Conservation (phyloP, 1,284 basidiomycete species). For the Caloboletus firmus region DNA sequence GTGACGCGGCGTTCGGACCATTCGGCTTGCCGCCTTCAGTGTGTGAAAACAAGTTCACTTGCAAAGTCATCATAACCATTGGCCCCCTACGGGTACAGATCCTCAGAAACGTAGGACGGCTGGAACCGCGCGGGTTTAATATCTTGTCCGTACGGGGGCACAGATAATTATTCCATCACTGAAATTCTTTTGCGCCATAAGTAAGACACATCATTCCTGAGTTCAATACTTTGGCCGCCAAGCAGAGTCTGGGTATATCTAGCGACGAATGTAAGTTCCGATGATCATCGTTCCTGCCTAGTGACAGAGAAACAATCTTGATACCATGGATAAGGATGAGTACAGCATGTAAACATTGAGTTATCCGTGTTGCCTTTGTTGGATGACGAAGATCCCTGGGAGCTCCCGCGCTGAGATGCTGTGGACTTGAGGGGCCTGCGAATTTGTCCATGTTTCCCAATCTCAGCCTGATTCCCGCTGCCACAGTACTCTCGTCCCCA, state of each 20-base stretch:
- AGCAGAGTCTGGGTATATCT: too few relatives aligned
- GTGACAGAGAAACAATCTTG: not conserved
- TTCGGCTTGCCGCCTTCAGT: not conserved
- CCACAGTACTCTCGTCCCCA: not conserved
- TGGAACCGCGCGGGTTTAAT: not conserved
- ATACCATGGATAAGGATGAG: not conserved
- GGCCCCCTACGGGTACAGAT: not conserved
- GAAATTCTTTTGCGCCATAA: not conserved
- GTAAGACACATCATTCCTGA: not conserved
- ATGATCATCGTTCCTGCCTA: not conserved
- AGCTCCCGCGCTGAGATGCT: conserved; percentile 11
- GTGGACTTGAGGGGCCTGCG: not conserved
- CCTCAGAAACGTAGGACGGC: not conserved
- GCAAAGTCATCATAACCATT: not conserved
- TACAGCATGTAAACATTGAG: too few relatives aligned
- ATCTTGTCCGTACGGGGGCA: not conserved
- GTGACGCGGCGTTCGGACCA: not conserved
- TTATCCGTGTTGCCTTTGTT: conserved; percentile 12
- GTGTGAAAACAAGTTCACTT: not conserved
- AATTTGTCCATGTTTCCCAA: not conserved
- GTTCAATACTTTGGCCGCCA: too few relatives aligned
- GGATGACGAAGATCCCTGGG: conserved; percentile 9
- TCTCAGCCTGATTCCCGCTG: not conserved
- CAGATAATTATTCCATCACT: not conserved
- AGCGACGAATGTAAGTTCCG: not conserved